Conservation (phyloP, 345 rosid genomes). For the Syzygium aqueum region DNA sequence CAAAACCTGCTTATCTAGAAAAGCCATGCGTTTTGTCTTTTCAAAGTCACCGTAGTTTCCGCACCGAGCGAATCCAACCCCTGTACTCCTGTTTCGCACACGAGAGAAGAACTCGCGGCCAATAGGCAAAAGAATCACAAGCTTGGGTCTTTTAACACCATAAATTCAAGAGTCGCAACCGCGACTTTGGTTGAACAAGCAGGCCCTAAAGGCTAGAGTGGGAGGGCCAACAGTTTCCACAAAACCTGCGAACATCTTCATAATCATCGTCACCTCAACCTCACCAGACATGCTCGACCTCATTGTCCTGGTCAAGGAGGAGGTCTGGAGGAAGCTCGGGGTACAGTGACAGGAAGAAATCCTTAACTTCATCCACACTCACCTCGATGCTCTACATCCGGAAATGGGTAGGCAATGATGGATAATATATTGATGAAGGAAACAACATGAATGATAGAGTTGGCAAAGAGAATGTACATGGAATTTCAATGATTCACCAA, state of each 20-base stretch:
- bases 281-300: conserved; percentile 28
- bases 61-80: not conserved
- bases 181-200: conserved; percentile 22
- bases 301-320: conserved; percentile 19
- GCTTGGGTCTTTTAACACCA: conserved; percentile 17
- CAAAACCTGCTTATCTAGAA: not conserved
- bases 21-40: not conserved
- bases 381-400: not conserved
- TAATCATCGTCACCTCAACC: conserved; percentile 8
- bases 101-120: conserved; percentile 21
- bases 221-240: conserved; percentile 30
- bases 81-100: not conserved
- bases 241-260: conserved; percentile 22
- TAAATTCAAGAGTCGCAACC: conserved; percentile 10
- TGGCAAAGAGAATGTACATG: not conserved
- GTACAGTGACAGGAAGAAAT: conserved; percentile 17
- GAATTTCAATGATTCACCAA: not conserved
- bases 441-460: not conserved
- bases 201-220: conserved; percentile 15
- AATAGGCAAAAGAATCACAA: conserved; percentile 6
- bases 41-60: not conserved
- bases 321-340: conserved; percentile 12
- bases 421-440: not conserved
- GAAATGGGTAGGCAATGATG: not conserved
- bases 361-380: conserved; percentile 9